These are phyloP conservation scores for Ammopiptanthus mongolicus DNA, from an alignment of 306 rosid species.

Conservation along the genomic window DNA sequence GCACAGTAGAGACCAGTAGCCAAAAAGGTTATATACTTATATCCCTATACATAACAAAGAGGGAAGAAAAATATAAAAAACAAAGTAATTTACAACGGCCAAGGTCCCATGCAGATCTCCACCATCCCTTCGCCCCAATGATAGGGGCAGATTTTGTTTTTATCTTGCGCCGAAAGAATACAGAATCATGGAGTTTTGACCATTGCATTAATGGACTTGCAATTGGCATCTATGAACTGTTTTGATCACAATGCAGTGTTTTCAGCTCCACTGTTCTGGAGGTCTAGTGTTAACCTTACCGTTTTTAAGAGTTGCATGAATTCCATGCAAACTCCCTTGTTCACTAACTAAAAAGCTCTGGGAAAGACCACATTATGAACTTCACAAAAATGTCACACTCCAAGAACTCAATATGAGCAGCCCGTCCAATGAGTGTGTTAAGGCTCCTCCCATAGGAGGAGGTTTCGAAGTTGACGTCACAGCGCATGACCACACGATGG, in stretches of 20 bases:
- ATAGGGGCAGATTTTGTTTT: not conserved
- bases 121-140: not conserved
- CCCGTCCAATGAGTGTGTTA: conserved; percentile 73
- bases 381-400: conserved; percentile 75
- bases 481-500: conserved; percentile 70
- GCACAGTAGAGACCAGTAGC: not conserved
- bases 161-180: not conserved
- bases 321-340: conserved; percentile 5
- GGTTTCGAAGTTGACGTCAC: conserved; percentile 77
- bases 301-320: not conserved
- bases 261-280: not conserved
- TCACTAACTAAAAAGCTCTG: conserved; percentile 58
- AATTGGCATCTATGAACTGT: conserved; percentile 1
- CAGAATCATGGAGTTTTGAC: not conserved
- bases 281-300: no score
- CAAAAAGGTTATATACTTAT: not conserved
- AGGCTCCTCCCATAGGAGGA: conserved; percentile 71
- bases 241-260: not conserved
- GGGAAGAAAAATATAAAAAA: not conserved
- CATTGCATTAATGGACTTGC: not conserved
- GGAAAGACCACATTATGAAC: conserved; percentile 92
- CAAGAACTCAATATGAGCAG: conserved; percentile 89
- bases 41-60: not conserved
- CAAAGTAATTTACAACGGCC: not conserved
- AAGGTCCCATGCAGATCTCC: not conserved